phyloP scores from a whole-genome alignment of 2,329 filamentous ascomycete genomes.

The Emmonsia crescens region DNA sequence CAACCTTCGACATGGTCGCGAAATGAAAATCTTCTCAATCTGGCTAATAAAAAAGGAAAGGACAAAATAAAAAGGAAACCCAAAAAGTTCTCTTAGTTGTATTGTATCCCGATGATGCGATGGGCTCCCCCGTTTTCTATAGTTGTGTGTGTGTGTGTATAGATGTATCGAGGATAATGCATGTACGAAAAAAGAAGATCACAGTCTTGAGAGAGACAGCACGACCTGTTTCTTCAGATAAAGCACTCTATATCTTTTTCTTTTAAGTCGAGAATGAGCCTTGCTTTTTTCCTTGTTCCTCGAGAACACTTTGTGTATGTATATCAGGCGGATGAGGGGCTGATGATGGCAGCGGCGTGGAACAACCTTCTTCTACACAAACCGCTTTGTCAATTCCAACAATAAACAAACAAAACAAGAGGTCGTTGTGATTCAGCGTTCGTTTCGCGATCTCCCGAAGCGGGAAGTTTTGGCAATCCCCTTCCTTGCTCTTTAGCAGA shows the following conservation, averaged over 20 bases:
- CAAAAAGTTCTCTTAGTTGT: not conserved
- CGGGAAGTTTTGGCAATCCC: not conserved
- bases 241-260: not conserved
- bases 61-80: not conserved
- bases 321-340: not conserved
- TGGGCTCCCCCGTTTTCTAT: not conserved
- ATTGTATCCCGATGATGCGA: not conserved
- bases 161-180: not conserved
- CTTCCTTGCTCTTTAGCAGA: not conserved
- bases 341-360: not conserved
- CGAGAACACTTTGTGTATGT: not conserved
- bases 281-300: not conserved
- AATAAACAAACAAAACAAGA: not conserved
- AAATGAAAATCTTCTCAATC: not conserved
- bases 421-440: not conserved
- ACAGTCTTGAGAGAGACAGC: not conserved
- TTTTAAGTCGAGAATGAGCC: not conserved
- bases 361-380: not conserved
- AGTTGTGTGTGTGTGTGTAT: not conserved
- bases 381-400: not conserved
- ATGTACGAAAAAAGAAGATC: not conserved
- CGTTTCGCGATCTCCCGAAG: not conserved
- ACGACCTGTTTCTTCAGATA: not conserved
- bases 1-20: constrained; percentile 77
- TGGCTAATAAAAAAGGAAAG: not conserved